These are phyloP conservation scores for Emericellopsis terricola DNA, from an alignment of 495 filamentous ascomycete genomes.

Conservation along the genomic window DNA sequence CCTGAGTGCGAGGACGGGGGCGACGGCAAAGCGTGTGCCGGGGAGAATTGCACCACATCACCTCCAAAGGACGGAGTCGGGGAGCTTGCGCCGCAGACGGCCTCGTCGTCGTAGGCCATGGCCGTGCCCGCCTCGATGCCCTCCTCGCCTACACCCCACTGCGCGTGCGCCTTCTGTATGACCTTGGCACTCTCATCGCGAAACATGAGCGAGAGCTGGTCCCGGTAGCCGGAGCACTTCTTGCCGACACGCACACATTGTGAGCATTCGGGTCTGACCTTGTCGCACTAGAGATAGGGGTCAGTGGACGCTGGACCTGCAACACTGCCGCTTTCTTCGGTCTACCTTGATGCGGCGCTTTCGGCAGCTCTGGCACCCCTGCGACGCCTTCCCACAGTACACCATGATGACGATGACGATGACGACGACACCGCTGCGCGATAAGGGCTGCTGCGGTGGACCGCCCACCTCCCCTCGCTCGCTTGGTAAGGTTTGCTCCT, in stretches of 20 bases:
- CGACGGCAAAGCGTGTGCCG: neutral
- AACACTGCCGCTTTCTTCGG: no score
- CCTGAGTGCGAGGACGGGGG: conserved; percentile 1
- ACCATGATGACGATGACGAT: conserved; percentile 34
- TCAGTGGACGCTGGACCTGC: conserved; percentile 4
- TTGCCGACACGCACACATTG: conserved; percentile 40
- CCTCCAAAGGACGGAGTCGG: conserved; percentile 4
- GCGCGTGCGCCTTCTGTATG: conserved; percentile 41
- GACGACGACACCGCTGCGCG: no score
- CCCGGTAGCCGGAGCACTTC: conserved; percentile 50
- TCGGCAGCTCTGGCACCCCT: conserved; percentile 47
- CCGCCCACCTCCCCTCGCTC: no score
- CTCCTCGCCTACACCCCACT: conserved; percentile 18
- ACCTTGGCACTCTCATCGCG: conserved; percentile 55
- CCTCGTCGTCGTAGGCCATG: neutral
- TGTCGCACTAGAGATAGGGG: conserved; percentile 37
- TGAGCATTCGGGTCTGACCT: conserved; percentile 42
- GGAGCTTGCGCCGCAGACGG: conserved; percentile 1
- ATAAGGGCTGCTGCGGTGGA: no score
- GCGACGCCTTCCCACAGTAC: conserved; percentile 51
- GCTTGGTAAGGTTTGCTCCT: no score
- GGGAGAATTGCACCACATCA: no score
- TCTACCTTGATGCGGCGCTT: conserved; percentile 45
- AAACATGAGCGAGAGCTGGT: conserved; percentile 50
- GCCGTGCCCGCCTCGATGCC: neutral